These are phyloP conservation scores for Taphrina pruni DNA, from an alignment of 1,139 yeast genomes.

Conservation along the genomic window DNA sequence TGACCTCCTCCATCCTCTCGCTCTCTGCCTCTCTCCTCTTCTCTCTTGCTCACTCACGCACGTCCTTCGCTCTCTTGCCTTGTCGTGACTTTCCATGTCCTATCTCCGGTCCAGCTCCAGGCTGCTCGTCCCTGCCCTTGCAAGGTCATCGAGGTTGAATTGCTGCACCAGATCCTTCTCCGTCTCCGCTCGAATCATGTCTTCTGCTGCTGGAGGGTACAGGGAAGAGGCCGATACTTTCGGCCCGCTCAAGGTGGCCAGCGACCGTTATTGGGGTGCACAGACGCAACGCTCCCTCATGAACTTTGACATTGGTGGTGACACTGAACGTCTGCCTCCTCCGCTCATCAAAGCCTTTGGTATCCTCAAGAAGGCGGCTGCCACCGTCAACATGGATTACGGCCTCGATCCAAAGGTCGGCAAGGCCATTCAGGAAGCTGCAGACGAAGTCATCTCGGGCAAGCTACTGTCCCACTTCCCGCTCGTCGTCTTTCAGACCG, in stretches of 20 bases:
- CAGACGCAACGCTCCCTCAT: slow-evolving; percentile 92
- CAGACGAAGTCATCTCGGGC: slow-evolving; percentile 92
- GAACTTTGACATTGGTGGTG: slow-evolving; percentile 95
- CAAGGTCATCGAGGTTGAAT: not conserved
- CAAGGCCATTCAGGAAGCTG: slow-evolving; percentile 86
- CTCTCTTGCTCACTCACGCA: not conserved
- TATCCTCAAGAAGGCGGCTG: slow-evolving; percentile 90
- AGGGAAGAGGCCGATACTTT: slow-evolving; percentile 41
- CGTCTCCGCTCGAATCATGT: slow-evolving; percentile 16
- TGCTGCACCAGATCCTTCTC: slow-evolving; percentile 22
- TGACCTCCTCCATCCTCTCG: slow-evolving; percentile 4
- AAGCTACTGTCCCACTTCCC: slow-evolving; percentile 94
- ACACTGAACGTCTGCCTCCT: slow-evolving; percentile 85
- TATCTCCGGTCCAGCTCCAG: not conserved
- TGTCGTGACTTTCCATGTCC: too few species aligned
- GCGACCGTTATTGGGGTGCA: slow-evolving; percentile 92
- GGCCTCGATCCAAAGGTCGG: slow-evolving; percentile 89
- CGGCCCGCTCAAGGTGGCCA: slow-evolving; percentile 72
- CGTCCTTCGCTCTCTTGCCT: not conserved
- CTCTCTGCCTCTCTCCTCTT: not conserved
- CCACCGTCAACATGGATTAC: slow-evolving; percentile 80
- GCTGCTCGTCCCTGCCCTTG: slow-evolving; percentile 3
- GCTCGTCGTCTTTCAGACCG: slow-evolving; percentile 96
- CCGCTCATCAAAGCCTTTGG: slow-evolving; percentile 94
- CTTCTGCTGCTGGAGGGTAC: not conserved